Conservation (phyloP, 2,329 filamentous ascomycete species). For the Clonostachys rhizophaga region DNA sequence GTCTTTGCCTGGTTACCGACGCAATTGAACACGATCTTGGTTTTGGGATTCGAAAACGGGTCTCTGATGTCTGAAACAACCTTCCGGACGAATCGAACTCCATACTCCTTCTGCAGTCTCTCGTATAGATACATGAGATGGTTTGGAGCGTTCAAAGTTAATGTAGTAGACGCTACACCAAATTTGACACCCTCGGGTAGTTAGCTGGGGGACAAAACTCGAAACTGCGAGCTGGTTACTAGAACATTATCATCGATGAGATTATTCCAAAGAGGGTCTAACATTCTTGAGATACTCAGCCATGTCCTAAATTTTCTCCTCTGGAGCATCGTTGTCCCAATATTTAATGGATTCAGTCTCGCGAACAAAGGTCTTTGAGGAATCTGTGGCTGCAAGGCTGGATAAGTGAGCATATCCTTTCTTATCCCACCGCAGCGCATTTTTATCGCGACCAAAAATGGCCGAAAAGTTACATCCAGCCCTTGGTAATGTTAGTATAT, state of each 20-base stretch:
- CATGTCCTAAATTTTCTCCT: slow-evolving; percentile 30
- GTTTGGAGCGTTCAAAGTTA: slow-evolving; percentile 29
- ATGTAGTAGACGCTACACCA: slow-evolving; percentile 25
- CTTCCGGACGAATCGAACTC: slow-evolving; percentile 21
- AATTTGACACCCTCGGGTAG: slow-evolving; percentile 23
- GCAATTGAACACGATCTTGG: slow-evolving; percentile 25
- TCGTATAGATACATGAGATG: slow-evolving; percentile 24
- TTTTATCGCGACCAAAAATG: slow-evolving; percentile 32
- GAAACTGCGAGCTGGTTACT: slow-evolving; percentile 14
- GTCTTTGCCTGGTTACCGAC: slow-evolving; percentile 23
- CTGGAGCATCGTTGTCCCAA: slow-evolving; percentile 28
- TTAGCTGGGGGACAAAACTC: slow-evolving; percentile 13
- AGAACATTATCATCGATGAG: not conserved
- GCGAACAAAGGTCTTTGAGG: slow-evolving; percentile 22
- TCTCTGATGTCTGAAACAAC: slow-evolving; percentile 16
- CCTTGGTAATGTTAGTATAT: slow-evolving; percentile 11
- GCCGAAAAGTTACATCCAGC: slow-evolving; percentile 37
- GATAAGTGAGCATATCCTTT: slow-evolving; percentile 28
- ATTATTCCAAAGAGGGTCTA: slow-evolving; percentile 2
- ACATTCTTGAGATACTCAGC: slow-evolving; percentile 32
- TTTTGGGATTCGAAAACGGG: slow-evolving; percentile 13
- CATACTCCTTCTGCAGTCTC: slow-evolving; percentile 15
- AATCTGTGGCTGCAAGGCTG: slow-evolving; percentile 18
- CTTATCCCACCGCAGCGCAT: slow-evolving; percentile 33
- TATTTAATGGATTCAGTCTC: slow-evolving; percentile 28